Percentiles rank a stretch among this genome's conserved stretches.
Evolutionary conservation across 2,329 filamentous ascomycete genomes (phyloP).

Genomic region (Diplocarpon mali): DNA sequence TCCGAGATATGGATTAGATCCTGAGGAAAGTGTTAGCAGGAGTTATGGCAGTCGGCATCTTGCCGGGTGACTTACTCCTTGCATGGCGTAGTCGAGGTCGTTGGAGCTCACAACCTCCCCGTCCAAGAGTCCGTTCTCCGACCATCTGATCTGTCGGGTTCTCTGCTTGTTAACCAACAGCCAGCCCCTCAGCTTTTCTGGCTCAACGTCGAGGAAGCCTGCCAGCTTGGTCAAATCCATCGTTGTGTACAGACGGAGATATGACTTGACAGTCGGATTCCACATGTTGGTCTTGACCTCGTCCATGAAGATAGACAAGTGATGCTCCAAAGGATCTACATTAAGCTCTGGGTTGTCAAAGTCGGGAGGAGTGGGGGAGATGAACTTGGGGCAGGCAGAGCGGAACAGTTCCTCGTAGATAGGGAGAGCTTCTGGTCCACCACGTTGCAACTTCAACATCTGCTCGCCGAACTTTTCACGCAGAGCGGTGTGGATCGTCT

Average conservation of each 20-base stretch:
- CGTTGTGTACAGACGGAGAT: slow-evolving; percentile 97
- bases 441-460: slow-evolving; percentile 90
- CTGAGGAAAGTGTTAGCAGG: slow-evolving; percentile 32
- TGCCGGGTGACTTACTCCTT: slow-evolving; percentile 55
- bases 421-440: slow-evolving; percentile 87
- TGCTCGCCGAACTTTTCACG: slow-evolving; percentile 99
- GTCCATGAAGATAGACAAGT: slow-evolving; percentile 97
- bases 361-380: slow-evolving; percentile 91
- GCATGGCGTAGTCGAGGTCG: slow-evolving; percentile 93
- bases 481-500: slow-evolving; percentile 96
- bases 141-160: slow-evolving; percentile 91
- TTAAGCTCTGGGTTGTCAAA: slow-evolving; percentile 96
- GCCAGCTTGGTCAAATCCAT: slow-evolving; percentile 99
- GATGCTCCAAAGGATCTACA: slow-evolving; percentile 94
- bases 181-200: slow-evolving; percentile 91
- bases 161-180: slow-evolving; percentile 97
- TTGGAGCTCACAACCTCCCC: slow-evolving; percentile 88
- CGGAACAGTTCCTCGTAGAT: slow-evolving; percentile 98
- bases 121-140: slow-evolving; percentile 78
- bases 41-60: neutral
- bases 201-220: slow-evolving; percentile 90
- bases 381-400: slow-evolving; percentile 98
- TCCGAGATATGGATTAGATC: slow-evolving; percentile 98
- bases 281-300: slow-evolving; percentile 99
- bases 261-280: slow-evolving; percentile 95